These are phyloP conservation scores for Xanthoparmelia taractica DNA, from an alignment of 495 filamentous ascomycete genomes.

Conservation along the genomic window DNA sequence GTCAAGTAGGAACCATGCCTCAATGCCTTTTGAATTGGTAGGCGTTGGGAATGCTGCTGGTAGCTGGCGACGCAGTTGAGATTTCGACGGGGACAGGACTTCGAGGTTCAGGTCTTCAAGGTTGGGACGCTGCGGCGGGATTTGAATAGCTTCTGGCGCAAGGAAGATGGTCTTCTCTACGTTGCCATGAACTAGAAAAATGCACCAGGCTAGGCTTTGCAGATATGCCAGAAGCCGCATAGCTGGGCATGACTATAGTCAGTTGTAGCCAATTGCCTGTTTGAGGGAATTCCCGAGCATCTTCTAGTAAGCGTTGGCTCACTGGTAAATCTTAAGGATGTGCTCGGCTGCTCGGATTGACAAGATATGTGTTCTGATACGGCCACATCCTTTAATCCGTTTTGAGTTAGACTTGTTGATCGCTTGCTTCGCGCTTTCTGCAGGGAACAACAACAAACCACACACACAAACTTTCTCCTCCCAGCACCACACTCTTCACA, in stretches of 20 bases:
- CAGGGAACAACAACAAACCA: conserved; percentile 20
- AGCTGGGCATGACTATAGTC: conserved; percentile 7
- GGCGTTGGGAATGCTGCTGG: conserved; percentile 57
- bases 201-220: conserved; percentile 24
- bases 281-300: neutral
- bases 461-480: conserved; percentile 17
- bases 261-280: neutral
- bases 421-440: conserved; percentile 19
- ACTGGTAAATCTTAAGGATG: neutral
- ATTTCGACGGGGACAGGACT: conserved; percentile 49
- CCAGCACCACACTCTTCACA: conserved; percentile 15
- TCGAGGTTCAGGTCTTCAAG: conserved; percentile 60
- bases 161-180: conserved; percentile 89
- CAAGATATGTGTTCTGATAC: conserved; percentile 4
- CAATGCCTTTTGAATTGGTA: conserved; percentile 46
- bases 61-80: conserved; percentile 52
- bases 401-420: conserved; percentile 12
- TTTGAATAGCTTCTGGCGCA: conserved; percentile 48
- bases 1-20: conserved; percentile 80
- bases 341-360: conserved; percentile 1
- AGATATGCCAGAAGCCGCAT: conserved; percentile 15
- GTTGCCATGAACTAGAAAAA: conserved; percentile 49
- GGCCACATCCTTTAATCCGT: neutral
- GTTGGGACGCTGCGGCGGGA: conserved; percentile 49
- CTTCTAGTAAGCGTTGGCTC: neutral